Conservation (phyloP, 2,329 filamentous ascomycete species). For the Diaporthe ilicicola region DNA sequence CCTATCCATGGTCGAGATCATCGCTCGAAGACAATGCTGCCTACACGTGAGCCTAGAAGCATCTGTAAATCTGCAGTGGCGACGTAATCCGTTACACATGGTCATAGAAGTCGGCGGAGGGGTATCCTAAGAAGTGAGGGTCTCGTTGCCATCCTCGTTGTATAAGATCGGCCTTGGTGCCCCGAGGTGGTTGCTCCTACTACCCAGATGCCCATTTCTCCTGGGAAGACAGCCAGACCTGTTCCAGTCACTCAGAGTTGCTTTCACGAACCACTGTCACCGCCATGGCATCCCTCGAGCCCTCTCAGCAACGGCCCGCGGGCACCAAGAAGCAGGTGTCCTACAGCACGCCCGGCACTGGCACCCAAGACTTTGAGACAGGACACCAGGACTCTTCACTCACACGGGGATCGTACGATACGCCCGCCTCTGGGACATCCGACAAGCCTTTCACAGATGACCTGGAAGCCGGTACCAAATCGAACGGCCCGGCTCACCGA, state of each 20-base stretch:
- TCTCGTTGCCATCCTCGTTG: not conserved
- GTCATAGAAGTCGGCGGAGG: not conserved
- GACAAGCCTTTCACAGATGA: slow-evolving; percentile 11
- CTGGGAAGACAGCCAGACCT: not conserved
- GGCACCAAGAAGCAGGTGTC: slow-evolving; percentile 8
- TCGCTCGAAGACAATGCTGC: not conserved
- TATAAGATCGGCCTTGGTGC: not conserved
- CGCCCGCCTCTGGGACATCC: not conserved
- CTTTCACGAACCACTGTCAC: not conserved
- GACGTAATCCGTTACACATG: slow-evolving; percentile 21
- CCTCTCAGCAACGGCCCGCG: not conserved
- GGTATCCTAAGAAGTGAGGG: not conserved
- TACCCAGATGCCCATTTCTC: not conserved
- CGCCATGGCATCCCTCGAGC: not conserved
- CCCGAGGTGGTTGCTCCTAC: not conserved
- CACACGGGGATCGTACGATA: not conserved
- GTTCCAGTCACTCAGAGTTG: not conserved
- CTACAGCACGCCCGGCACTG: not conserved
- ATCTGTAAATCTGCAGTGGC: not conserved
- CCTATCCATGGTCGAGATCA: slow-evolving; percentile 2
- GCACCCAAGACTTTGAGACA: not conserved
- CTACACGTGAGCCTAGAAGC: not conserved
- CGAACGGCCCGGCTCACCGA: not conserved
- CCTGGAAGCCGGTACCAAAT: not conserved
- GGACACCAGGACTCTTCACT: not conserved